Percentiles rank a stretch among this genome's conserved stretches.
phyloP scores from a whole-genome alignment of 208 protist genomes.

The Endotrypanum monterogeii region DNA sequence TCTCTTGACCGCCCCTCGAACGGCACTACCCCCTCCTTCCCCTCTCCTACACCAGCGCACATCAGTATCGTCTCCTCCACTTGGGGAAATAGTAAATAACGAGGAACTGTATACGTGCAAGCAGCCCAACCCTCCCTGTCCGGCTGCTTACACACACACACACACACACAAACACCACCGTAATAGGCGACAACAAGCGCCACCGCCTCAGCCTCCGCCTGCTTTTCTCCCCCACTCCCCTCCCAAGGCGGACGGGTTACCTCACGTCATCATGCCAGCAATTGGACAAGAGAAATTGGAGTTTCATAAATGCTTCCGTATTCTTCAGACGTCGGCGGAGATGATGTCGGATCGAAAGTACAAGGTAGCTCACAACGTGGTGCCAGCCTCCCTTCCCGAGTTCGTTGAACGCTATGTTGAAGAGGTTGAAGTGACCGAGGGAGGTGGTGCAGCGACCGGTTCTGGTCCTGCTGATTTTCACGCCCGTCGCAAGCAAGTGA shows the following conservation, averaged over 20 bases:
- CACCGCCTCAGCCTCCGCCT: neutral
- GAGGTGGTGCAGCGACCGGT: neutral
- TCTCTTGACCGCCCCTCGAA: too few relatives aligned
- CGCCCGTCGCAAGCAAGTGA: conserved; percentile 26
- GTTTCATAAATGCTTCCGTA: conserved; percentile 78
- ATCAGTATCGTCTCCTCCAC: too few relatives aligned
- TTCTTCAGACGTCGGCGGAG: conserved; percentile 75
- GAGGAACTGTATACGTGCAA: too few relatives aligned
- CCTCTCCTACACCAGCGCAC: too few relatives aligned
- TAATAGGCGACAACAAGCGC: too few relatives aligned
- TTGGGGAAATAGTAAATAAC: too few relatives aligned
- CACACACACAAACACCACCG: too few relatives aligned
- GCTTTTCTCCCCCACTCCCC: neutral
- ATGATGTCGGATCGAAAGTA: conserved; percentile 90
- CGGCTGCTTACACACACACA: neutral
- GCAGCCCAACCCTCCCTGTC: too few relatives aligned
- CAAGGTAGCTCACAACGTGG: conserved; percentile 49
- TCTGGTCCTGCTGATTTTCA: neutral
- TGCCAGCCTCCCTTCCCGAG: conserved; percentile 56
- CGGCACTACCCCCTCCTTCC: too few relatives aligned
- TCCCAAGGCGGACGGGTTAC: too few relatives aligned
- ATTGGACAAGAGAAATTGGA: conserved; percentile 77
- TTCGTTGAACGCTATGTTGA: conserved; percentile 72
- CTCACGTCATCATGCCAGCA: conserved; percentile 41
- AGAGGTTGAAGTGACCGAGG: conserved; percentile 21